Evolutionary conservation across 2,329 filamentous ascomycete genomes (phyloP).

Genomic region (Tolypocladium album): DNA sequence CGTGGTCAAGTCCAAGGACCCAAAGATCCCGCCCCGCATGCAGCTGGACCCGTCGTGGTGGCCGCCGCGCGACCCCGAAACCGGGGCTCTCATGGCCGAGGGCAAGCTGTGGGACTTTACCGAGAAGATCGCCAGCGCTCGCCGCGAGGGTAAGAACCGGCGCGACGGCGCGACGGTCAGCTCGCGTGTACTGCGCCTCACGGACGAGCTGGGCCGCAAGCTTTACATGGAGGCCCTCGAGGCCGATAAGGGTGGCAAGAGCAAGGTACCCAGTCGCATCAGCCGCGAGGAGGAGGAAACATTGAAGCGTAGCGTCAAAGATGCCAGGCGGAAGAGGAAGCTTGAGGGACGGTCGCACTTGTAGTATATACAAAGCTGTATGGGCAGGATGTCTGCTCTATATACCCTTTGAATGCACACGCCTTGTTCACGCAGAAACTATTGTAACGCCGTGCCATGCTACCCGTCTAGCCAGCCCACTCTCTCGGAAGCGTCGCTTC

Average conservation of each 20-base stretch:
- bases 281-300: constrained; percentile 38
- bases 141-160: constrained; percentile 90
- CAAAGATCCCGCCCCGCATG: constrained; percentile 50
- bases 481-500: not conserved
- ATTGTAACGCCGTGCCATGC: not conserved
- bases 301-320: constrained; percentile 31
- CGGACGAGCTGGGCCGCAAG: constrained; percentile 59
- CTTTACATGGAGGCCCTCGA: constrained; percentile 52
- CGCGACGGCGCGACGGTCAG: constrained; percentile 87
- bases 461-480: not conserved
- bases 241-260: constrained; percentile 23
- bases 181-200: constrained; percentile 66
- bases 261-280: constrained; percentile 28
- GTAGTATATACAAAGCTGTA: constrained; percentile 14
- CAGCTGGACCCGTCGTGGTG: constrained; percentile 66
- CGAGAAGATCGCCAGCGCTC: constrained; percentile 70
- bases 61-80: constrained; percentile 52
- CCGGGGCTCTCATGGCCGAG: constrained; percentile 51
- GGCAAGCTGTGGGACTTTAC: constrained; percentile 88
- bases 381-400: not conserved
- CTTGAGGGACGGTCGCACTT: constrained; percentile 41
- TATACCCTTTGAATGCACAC: not conserved
- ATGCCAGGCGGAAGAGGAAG: constrained; percentile 35
- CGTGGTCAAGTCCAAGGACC: constrained; percentile 57
- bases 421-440: not conserved